Evolutionary conservation across 257 asterid genomes (phyloP).

Genomic region (Verbena officinalis): DNA sequence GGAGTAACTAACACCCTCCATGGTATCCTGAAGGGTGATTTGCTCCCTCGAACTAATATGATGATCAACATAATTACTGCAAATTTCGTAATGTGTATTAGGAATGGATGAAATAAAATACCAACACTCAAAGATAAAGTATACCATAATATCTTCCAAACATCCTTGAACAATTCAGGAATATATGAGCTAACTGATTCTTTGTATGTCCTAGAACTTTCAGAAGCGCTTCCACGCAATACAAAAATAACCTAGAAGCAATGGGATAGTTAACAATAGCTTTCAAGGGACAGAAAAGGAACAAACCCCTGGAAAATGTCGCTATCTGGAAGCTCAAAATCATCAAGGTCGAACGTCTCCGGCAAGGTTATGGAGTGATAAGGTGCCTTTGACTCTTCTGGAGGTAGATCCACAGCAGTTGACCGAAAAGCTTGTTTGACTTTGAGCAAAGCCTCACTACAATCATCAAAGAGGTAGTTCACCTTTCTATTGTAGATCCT

Average conservation of each 20-base stretch:
- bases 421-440: constrained; percentile 96
- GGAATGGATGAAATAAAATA: constrained; percentile 19
- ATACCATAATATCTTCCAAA: constrained; percentile 14
- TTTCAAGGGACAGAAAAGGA: constrained; percentile 15
- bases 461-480: constrained; percentile 92
- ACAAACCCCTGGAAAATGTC: constrained; percentile 86
- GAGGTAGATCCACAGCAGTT: constrained; percentile 93
- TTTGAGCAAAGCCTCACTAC: constrained; percentile 95
- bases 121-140: constrained; percentile 8
- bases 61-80: constrained; percentile 91
- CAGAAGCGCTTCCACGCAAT: no score
- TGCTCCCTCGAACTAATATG: constrained; percentile 96
- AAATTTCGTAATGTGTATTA: constrained; percentile 35
- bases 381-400: constrained; percentile 97
- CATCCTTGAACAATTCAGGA: constrained; percentile 13
- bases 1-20: constrained; percentile 88
- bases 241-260: no score
- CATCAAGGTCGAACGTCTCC: constrained; percentile 96
- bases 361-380: constrained; percentile 95
- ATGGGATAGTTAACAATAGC: no score
- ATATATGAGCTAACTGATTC: constrained; percentile 22
- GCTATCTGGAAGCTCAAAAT: constrained; percentile 91
- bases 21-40: constrained; percentile 88
- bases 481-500: constrained; percentile 93
- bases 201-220: constrained; percentile 10